These are phyloP conservation scores for Panaeolus cyanescens DNA, from an alignment of 768 basidiomycete species.

Conservation along the genomic window DNA sequence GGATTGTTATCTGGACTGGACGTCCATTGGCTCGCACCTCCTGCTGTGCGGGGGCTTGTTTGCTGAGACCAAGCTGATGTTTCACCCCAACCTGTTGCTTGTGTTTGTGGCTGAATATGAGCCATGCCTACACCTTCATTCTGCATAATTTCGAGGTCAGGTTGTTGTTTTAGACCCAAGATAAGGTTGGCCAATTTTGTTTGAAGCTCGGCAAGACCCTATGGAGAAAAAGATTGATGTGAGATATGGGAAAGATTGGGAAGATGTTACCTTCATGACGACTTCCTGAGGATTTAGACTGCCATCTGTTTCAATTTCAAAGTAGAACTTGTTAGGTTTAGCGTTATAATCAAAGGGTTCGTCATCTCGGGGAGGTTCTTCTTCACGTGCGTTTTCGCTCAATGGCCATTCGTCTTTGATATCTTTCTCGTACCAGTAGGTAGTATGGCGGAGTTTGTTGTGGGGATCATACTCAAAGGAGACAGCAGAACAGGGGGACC, in stretches of 20 bases:
- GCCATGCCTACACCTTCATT: background rate
- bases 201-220: constrained; percentile 81
- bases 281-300: constrained; percentile 88
- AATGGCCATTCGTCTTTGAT: constrained; percentile 89
- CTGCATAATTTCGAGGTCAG: constrained; percentile 46
- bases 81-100: constrained; percentile 11
- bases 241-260: background rate
- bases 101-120: background rate
- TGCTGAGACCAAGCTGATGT: constrained; percentile 18
- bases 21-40: constrained; percentile 20
- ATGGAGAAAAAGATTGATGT: constrained; percentile 7
- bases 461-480: constrained; percentile 98
- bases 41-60: constrained; percentile 8
- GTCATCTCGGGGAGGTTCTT: constrained; percentile 78
- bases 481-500: constrained; percentile 95
- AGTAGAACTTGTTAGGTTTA: constrained; percentile 88
- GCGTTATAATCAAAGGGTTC: constrained; percentile 87
- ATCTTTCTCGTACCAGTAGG: constrained; percentile 91
- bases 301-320: constrained; percentile 94
- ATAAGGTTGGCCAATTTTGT: constrained; percentile 81
- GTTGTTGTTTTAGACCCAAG: constrained; percentile 67
- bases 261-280: constrained; percentile 66
- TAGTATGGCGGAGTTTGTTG: constrained; percentile 95
- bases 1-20: constrained; percentile 15
- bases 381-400: constrained; percentile 82